Evolutionary conservation across 2,329 filamentous ascomycete species (phyloP), one percentile per base, ranked within the genome.

Genomic region (Nemania sp.): DNA sequence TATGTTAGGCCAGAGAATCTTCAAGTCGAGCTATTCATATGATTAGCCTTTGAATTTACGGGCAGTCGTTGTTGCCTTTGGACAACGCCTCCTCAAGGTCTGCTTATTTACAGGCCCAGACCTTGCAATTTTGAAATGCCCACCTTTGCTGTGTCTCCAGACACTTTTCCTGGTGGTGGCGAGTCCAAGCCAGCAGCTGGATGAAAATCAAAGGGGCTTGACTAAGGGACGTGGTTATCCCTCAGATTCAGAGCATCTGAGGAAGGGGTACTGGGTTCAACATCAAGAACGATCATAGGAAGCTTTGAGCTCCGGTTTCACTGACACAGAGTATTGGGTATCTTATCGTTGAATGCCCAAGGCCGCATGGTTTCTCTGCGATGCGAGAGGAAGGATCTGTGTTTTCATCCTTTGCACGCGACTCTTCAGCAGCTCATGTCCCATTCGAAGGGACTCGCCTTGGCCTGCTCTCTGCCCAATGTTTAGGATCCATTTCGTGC

Each of bases 371-470:
- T 48, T 49, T 20, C 56, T 62, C 37, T 64, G 57, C 18, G 34
- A 45, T 9, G 45, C 10, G 4, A 39, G 11, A 7, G 25, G 25
- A 34, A 34, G 47, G 32, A 45, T 48, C n/a, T 55, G 66, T 45
- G 62, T 63, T 51, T 78, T 76, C 15, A 77, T 66, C 17, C 73
- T 69, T 54, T 76, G 72, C 4, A 78, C 57, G 7, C 75, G 69
- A 4, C 72, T 71, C 61, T 76, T 76, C 55, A 79, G 70, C 2
- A 80, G 69, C 42, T 78, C 72, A 43, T 78, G 71, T 58, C 79
- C 77, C 76, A 78, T 79, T 64, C 77, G 75, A 20, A 79, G 65
- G 7, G 69, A 73, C 54, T 79, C 76, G 10, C 79, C 70, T 52
- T 77, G 74, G 55, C 70, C 77, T 20, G 76, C 75, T 37, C 73